Evolutionary conservation across 495 filamentous ascomycete species (phyloP).

Genomic region (Durotheca rogersii): DNA sequence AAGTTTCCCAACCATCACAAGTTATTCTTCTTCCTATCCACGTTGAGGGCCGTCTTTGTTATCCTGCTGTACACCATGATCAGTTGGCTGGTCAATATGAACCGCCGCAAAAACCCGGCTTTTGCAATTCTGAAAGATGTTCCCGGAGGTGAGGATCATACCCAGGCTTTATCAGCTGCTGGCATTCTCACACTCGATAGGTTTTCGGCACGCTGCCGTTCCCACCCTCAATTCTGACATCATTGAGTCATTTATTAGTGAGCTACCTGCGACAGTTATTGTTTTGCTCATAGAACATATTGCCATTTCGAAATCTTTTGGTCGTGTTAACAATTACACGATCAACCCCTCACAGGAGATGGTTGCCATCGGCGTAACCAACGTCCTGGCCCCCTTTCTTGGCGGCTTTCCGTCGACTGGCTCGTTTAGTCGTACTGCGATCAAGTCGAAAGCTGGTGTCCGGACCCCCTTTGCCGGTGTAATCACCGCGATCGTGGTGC

Average conservation of each 20-base stretch:
- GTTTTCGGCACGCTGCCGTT: conserved; percentile 80
- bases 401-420: conserved; percentile 55
- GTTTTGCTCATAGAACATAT: conserved; percentile 58
- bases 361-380: conserved; percentile 55
- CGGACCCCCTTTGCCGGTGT: conserved; percentile 55
- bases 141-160: conserved; percentile 62
- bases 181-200: conserved; percentile 36
- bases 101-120: conserved; percentile 49
- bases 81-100: conserved; percentile 76
- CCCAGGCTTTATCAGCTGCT: neutral
- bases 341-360: conserved; percentile 57
- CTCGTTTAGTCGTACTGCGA: conserved; percentile 53
- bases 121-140: conserved; percentile 74
- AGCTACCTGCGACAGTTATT: conserved; percentile 77
- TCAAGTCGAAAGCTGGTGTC: conserved; percentile 53
- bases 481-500: conserved; percentile 53
- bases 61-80: conserved; percentile 93
- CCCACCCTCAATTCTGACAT: conserved; percentile 65
- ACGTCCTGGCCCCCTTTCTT: conserved; percentile 54
- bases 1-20: conserved; percentile 70
- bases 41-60: conserved; percentile 86
- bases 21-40: conserved; percentile 84
- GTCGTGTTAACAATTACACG: conserved; percentile 56
- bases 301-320: conserved; percentile 56
- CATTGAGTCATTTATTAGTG: conserved; percentile 58